Conservation (phyloP, 805 yeast genomes). For the Ogataea philodendri region DNA sequence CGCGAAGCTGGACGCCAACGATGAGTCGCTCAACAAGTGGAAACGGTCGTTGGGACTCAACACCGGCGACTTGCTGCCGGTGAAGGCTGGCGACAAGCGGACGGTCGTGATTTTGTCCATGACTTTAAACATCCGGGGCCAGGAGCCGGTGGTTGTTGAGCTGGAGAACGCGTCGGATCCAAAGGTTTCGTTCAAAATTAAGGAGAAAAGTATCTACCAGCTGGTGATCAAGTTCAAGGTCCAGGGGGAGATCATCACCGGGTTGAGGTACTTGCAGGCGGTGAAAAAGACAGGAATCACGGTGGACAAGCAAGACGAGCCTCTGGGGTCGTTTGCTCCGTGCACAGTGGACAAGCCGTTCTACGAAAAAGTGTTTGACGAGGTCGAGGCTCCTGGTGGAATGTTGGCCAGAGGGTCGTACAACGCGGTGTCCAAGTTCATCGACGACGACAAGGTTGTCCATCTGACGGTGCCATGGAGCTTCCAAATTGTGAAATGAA, state of each 20-base stretch:
- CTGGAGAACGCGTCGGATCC: constrained; percentile 52
- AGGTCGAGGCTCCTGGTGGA: constrained; percentile 90
- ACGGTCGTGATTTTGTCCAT: constrained; percentile 78
- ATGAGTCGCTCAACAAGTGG: constrained; percentile 89
- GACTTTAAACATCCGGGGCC: constrained; percentile 66
- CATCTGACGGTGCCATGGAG: constrained; percentile 83
- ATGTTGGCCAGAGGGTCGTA: constrained; percentile 84
- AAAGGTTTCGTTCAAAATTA: constrained; percentile 68
- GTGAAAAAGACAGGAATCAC: constrained; percentile 86
- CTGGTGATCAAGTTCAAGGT: constrained; percentile 75
- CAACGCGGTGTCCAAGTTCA: constrained; percentile 74
- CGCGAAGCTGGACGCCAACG: constrained; percentile 80
- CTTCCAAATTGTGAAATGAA: constrained; percentile 71
- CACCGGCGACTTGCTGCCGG: constrained; percentile 56
- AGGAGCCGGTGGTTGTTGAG: constrained; percentile 64
- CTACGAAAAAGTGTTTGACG: constrained; percentile 66
- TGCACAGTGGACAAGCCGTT: constrained; percentile 76
- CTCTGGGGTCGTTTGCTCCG: constrained; percentile 89
- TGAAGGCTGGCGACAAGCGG: constrained; percentile 68
- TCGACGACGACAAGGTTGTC: constrained; percentile 78
- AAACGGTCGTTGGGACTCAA: constrained; percentile 80
- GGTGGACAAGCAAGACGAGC: constrained; percentile 82
- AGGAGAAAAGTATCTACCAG: constrained; percentile 73
- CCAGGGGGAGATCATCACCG: constrained; percentile 82
- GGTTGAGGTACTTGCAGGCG: constrained; percentile 79